Percentiles rank a stretch among this genome's conserved stretches.
phyloP scores from a whole-genome alignment of 2,329 filamentous ascomycete species.

The Cordyceps fumosorosea region DNA sequence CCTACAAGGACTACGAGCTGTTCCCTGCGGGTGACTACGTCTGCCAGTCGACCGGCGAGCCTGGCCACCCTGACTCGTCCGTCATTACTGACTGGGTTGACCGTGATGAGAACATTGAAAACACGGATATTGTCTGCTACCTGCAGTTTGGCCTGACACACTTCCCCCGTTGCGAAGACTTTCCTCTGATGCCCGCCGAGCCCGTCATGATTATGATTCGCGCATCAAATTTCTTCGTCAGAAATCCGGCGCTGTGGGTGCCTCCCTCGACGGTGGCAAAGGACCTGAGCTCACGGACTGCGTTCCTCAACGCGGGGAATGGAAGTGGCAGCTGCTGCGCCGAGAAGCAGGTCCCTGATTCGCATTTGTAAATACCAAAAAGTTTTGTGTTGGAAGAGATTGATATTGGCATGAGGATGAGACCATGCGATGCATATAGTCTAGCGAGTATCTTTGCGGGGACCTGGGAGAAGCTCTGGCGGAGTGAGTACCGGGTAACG shows the following conservation, averaged over 20 bases:
- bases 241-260: slow-evolving; percentile 45
- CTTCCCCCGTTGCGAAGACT: slow-evolving; percentile 57
- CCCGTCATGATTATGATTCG: slow-evolving; percentile 41
- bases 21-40: slow-evolving; percentile 37
- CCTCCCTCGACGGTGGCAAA: slow-evolving; percentile 37
- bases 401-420: neutral
- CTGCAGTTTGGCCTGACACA: slow-evolving; percentile 50
- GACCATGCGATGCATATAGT: neutral
- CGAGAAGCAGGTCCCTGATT: slow-evolving; percentile 8
- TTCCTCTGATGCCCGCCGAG: slow-evolving; percentile 63
- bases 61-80: slow-evolving; percentile 16
- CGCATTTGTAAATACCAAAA: slow-evolving; percentile 16
- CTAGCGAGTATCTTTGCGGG: neutral
- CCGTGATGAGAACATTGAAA: slow-evolving; percentile 41
- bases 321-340: slow-evolving; percentile 11
- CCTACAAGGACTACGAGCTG: slow-evolving; percentile 34
- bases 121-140: slow-evolving; percentile 47
- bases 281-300: slow-evolving; percentile 17
- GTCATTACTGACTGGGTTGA: slow-evolving; percentile 40
- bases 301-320: slow-evolving; percentile 9
- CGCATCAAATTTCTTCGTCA: slow-evolving; percentile 46
- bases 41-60: slow-evolving; percentile 37
- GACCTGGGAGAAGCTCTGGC: neutral
- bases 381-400: neutral
- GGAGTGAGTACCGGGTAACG: neutral